These are phyloP conservation scores for Coemansia sp. DNA, from an alignment of 192 early-diverging fungal species.

Conservation along the genomic window DNA sequence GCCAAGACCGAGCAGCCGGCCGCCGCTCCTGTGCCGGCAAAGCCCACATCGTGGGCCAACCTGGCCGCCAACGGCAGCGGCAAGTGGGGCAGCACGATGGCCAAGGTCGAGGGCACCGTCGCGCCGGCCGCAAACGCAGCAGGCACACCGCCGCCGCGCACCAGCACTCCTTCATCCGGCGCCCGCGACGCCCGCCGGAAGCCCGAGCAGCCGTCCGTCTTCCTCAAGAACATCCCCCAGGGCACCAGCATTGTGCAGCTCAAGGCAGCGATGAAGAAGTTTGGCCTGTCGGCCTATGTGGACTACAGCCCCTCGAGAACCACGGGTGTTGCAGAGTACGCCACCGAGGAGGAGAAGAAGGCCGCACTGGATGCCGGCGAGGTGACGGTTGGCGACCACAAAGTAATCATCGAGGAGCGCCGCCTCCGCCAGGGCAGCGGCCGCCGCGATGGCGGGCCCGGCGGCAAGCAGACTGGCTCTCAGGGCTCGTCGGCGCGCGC, in stretches of 20 bases:
- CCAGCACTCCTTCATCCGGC: constrained; percentile 35
- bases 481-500: constrained; percentile 15
- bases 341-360: constrained; percentile 56
- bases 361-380: constrained; percentile 53
- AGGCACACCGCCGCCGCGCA: constrained; percentile 22
- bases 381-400: constrained; percentile 11
- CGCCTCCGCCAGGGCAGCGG: constrained; percentile 34
- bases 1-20: constrained; percentile 22
- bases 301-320: constrained; percentile 58
- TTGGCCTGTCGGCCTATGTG: constrained; percentile 60
- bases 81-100: constrained; percentile 57
- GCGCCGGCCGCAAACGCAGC: constrained; percentile 31
- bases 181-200: constrained; percentile 39
- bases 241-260: constrained; percentile 53
- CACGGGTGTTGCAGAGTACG: constrained; percentile 72
- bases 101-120: constrained; percentile 56
- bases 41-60: constrained; percentile 78
- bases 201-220: constrained; percentile 59
- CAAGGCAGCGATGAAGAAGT: constrained; percentile 55
- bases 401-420: constrained; percentile 41
- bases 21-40: constrained; percentile 42
- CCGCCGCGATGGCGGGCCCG: constrained; percentile 20
- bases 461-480: constrained; percentile 21
- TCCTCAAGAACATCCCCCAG: constrained; percentile 60
- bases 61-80: constrained; percentile 60